phyloP scores from a whole-genome alignment of 2,329 filamentous ascomycete species.

The Niveomyces coronatus region DNA sequence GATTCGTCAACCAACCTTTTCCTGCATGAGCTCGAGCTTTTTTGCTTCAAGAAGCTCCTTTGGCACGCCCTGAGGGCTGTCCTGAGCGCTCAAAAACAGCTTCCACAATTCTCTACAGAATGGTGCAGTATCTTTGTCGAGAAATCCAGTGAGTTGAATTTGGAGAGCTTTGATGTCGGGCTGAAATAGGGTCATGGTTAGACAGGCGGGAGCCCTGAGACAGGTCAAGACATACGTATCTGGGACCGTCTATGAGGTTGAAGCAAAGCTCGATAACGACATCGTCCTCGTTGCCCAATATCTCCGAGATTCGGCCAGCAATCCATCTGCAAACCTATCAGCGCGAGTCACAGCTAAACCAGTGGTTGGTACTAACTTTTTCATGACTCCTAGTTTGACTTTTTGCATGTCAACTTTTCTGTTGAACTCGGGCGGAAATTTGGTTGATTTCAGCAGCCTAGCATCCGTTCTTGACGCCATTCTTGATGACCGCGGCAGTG shows the following conservation, averaged over 20 bases:
- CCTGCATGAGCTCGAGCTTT: conserved; percentile 87
- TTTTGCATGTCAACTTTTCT: conserved; percentile 96
- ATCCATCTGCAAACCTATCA: conserved; percentile 65
- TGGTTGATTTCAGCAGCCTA: conserved; percentile 82
- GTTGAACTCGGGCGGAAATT: conserved; percentile 87
- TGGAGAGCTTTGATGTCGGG: conserved; percentile 94
- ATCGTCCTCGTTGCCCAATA: conserved; percentile 88
- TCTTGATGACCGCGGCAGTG: conserved; percentile 15
- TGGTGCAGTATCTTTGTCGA: conserved; percentile 77
- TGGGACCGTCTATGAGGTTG: conserved; percentile 59
- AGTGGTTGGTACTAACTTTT: conserved; percentile 58
- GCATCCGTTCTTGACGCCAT: conserved; percentile 83
- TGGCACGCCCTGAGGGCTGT: conserved; percentile 79
- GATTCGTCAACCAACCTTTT: conserved; percentile 56
- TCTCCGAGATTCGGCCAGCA: conserved; percentile 72
- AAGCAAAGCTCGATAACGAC: conserved; percentile 82
- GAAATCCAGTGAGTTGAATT: conserved; percentile 87
- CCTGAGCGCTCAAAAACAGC: conserved; percentile 80
- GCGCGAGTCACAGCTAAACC: conserved; percentile 5
- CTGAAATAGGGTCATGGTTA: conserved; percentile 35
- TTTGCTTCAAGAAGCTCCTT: conserved; percentile 93
- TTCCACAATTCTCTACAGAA: conserved; percentile 96
- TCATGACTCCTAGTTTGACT: conserved; percentile 95
- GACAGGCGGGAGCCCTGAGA: conserved; percentile 11
- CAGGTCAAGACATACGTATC: conserved; percentile 57